phyloP scores from a whole-genome alignment of 2,329 filamentous ascomycete species.

The Neoscytalidium dimidiatum region DNA sequence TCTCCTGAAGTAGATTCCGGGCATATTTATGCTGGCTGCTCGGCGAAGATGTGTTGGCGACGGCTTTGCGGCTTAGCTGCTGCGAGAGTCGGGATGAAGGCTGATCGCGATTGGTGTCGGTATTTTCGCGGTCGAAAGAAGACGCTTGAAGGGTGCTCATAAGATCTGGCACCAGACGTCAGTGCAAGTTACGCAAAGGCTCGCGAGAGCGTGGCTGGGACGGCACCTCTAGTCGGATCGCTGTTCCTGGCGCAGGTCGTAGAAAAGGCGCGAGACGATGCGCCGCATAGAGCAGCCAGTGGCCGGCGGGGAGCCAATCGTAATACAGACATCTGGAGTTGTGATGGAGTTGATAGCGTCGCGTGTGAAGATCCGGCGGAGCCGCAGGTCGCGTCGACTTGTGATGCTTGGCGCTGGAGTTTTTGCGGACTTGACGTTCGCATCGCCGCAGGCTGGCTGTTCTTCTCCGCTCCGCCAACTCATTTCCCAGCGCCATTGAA shows the following conservation, averaged over 20 bases:
- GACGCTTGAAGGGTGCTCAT: background rate
- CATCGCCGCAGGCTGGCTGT: background rate
- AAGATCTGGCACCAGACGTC: background rate
- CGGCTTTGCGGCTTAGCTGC: background rate
- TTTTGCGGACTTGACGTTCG: conserved; percentile 6
- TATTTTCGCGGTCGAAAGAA: background rate
- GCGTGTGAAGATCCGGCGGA: background rate
- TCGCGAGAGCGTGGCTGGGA: background rate
- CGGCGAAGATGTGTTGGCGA: background rate
- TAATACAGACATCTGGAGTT: background rate
- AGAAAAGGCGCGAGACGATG: background rate
- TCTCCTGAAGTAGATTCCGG: background rate
- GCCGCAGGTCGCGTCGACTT: background rate
- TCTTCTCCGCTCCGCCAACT: background rate
- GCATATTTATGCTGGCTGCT: background rate
- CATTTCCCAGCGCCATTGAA: background rate
- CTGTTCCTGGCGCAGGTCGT: background rate
- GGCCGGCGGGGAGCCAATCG: background rate
- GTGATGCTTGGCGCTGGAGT: conserved; percentile 15
- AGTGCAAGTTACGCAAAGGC: background rate
- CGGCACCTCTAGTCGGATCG: background rate
- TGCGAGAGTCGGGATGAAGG: background rate
- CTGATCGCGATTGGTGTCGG: background rate
- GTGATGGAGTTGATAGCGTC: background rate
- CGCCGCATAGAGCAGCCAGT: background rate